Evolutionary conservation across 192 early-diverging fungal species (phyloP).

Genomic region (Gonapodya prolifera): DNA sequence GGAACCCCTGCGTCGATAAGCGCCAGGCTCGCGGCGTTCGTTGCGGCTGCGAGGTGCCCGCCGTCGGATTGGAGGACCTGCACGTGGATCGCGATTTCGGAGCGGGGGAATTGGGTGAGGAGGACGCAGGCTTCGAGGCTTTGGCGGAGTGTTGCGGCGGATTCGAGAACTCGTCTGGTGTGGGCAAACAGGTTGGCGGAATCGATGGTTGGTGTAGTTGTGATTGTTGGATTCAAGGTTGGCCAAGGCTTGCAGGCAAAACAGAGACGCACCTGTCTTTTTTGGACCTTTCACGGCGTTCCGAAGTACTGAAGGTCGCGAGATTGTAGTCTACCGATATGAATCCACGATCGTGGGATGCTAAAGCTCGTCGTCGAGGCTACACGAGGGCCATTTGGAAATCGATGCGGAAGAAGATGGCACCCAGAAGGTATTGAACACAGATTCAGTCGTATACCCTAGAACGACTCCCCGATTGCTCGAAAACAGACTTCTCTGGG

Average conservation of each 20-base stretch:
- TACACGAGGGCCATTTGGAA: constrained; percentile 8
- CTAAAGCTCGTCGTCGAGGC: constrained; percentile 38
- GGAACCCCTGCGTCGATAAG: constrained; percentile 69
- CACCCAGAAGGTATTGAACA: neutral
- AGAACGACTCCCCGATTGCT: neutral
- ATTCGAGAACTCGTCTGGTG: constrained; percentile 64
- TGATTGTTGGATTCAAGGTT: no score
- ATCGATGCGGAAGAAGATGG: neutral
- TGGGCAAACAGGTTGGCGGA: constrained; percentile 4
- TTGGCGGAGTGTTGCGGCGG: constrained; percentile 70
- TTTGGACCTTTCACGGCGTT: constrained; percentile 70
- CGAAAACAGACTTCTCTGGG: constrained; percentile 53
- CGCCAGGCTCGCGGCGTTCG: constrained; percentile 74
- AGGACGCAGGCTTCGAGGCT: constrained; percentile 85
- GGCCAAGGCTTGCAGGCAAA: neutral
- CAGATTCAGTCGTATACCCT: neutral
- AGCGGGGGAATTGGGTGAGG: constrained; percentile 59
- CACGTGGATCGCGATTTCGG: constrained; percentile 85
- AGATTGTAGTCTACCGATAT: constrained; percentile 85
- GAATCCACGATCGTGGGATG: constrained; percentile 55
- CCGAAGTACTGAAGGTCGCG: constrained; percentile 80
- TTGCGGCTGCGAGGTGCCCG: constrained; percentile 29
- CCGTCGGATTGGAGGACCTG: constrained; percentile 93
- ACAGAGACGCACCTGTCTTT: constrained; percentile 58
- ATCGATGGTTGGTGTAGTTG: neutral